Evolutionary conservation across 768 basidiomycete genomes (phyloP).

Genomic region (Kwoniella pini): DNA sequence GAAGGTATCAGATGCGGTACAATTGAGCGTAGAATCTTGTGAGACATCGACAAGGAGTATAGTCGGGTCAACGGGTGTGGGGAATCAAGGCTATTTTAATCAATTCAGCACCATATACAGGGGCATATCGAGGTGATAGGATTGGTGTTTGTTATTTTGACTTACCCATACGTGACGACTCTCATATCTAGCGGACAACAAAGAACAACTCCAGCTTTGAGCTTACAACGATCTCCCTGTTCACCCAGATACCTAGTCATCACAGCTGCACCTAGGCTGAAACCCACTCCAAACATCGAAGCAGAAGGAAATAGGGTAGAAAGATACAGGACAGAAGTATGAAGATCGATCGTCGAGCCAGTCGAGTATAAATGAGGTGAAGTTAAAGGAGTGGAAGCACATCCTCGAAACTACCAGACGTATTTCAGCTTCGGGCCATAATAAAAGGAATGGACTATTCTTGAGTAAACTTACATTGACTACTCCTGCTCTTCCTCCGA

Average conservation of each 20-base stretch:
- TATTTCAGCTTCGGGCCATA: background rate
- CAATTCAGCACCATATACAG: too few relatives aligned
- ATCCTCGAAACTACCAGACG: constrained; percentile 13
- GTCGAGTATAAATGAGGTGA: constrained; percentile 68
- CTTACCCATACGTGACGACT: constrained; percentile 24
- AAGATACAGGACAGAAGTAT: constrained; percentile 73
- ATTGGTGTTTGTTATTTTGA: too few relatives aligned
- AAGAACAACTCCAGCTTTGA: constrained; percentile 23
- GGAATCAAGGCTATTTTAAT: constrained; percentile 20
- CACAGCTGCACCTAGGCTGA: constrained; percentile 87
- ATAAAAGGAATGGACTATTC: too few relatives aligned
- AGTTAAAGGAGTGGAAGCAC: constrained; percentile 78
- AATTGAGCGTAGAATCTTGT: constrained; percentile 24
- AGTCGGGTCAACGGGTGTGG: constrained; percentile 17
- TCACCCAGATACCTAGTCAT: constrained; percentile 82
- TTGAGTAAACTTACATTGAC: constrained; percentile 70
- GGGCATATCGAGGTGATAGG: too few relatives aligned
- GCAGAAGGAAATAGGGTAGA: constrained; percentile 71
- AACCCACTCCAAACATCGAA: constrained; percentile 78
- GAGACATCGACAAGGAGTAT: constrained; percentile 28
- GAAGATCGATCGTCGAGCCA: constrained; percentile 81
- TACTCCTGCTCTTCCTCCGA: constrained; percentile 85
- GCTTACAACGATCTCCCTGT: constrained; percentile 25
- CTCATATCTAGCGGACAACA: constrained; percentile 27
- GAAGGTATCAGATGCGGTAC: constrained; percentile 17